Evolutionary conservation across 2,329 filamentous ascomycete genomes (phyloP).

Genomic region (Fusarium sp.): DNA sequence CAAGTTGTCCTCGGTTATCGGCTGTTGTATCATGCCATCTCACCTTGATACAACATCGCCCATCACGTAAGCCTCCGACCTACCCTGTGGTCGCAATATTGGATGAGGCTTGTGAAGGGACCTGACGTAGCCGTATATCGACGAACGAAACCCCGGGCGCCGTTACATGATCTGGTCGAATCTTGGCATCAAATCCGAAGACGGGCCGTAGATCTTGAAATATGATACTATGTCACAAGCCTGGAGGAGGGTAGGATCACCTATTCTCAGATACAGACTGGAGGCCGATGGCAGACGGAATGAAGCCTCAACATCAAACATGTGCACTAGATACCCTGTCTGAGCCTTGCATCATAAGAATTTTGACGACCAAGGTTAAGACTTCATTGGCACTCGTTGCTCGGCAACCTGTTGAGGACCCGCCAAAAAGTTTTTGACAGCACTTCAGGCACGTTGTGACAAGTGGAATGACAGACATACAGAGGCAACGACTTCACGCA

Average conservation of each 20-base stretch:
- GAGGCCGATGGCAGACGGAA: conserved; percentile 5
- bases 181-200: conserved; percentile 33
- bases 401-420: background rate
- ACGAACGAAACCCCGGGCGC: conserved; percentile 23
- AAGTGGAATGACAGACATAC: background rate
- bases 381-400: background rate
- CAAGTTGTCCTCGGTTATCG: conserved; percentile 17
- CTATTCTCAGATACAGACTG: conserved; percentile 6
- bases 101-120: background rate
- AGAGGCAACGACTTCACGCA: background rate
- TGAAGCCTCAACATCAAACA: background rate
- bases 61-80: background rate
- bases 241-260: background rate
- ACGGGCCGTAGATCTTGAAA: conserved; percentile 31
- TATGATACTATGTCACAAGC: background rate
- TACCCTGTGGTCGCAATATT: conserved; percentile 18
- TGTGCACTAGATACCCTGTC: background rate
- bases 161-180: conserved; percentile 23
- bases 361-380: background rate
- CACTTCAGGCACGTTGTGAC: background rate
- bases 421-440: background rate
- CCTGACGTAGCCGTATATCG: background rate
- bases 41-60: background rate
- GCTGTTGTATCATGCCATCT: conserved; percentile 14
- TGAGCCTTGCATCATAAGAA: background rate